phyloP scores from a whole-genome alignment of 164 flowering plant species.

The Santalum album region DNA sequence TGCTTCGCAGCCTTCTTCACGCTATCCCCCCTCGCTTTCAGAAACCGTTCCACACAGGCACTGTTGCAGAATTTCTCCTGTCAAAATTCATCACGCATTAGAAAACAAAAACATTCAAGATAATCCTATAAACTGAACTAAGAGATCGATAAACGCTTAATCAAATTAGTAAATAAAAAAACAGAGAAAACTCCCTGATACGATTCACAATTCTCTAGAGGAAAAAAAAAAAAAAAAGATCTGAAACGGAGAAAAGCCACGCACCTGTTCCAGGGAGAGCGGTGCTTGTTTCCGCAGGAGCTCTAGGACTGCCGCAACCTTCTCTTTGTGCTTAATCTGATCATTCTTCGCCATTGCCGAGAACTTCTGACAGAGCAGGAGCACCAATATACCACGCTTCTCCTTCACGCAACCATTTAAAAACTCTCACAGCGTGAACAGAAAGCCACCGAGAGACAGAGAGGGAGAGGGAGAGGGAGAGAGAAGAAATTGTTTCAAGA shows the following conservation, averaged over 20 bases:
- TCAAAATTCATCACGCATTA: not conserved
- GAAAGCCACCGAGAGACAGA: not conserved
- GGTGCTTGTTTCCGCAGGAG: conserved; percentile 67
- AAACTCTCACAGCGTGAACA: not conserved
- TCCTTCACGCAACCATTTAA: conserved; percentile 27
- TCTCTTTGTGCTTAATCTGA: conserved; percentile 26
- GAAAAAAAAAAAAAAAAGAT: not conserved
- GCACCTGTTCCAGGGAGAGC: conserved; percentile 73
- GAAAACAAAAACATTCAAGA: not conserved
- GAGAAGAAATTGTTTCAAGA: conserved; percentile 3
- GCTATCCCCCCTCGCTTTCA: conserved; percentile 73
- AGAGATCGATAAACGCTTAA: not conserved
- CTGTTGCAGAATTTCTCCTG: conserved; percentile 92
- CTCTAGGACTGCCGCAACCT: conserved; percentile 59
- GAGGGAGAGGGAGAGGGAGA: conserved; percentile 3
- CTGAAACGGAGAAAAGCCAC: not conserved
- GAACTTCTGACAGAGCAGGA: not conserved
- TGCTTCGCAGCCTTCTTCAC: conserved; percentile 93
- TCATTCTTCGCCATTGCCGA: conserved; percentile 45
- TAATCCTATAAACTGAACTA: too few species aligned
- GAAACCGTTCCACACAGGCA: conserved; percentile 74
- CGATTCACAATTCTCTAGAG: too few species aligned
- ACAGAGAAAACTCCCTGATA: too few species aligned
- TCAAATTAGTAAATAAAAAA: not conserved
- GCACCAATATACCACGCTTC: conserved; percentile 27